These are phyloP conservation scores for Noccaea bulbosa DNA, from an alignment of 345 rosid species.

Conservation along the genomic window DNA sequence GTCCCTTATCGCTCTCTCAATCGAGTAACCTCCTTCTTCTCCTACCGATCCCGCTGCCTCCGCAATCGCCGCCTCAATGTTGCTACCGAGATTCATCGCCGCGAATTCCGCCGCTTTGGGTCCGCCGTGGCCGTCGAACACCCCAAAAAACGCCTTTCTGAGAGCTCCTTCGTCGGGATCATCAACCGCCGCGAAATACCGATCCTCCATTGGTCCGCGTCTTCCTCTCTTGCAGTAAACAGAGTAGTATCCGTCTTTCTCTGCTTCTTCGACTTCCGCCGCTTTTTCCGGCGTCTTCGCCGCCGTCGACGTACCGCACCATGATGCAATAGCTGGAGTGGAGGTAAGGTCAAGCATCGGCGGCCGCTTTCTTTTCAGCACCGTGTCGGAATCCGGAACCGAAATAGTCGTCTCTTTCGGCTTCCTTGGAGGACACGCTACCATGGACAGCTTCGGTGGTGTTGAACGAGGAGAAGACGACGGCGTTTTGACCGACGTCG, in stretches of 20 bases:
- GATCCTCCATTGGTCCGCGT: constrained; percentile 47
- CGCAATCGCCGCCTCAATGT: constrained; percentile 52
- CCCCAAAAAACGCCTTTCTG: constrained; percentile 66
- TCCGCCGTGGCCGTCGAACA: constrained; percentile 95
- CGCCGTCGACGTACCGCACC: constrained; percentile 30
- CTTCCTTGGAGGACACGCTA: constrained; percentile 34
- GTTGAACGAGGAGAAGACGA: constrained; percentile 34
- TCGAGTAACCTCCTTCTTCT: constrained; percentile 37
- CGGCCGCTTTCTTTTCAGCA: constrained; percentile 42
- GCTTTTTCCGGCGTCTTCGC: constrained; percentile 33
- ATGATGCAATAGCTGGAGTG: constrained; percentile 1
- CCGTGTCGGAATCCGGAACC: constrained; percentile 18
- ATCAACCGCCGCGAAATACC: constrained; percentile 39
- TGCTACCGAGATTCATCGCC: constrained; percentile 61
- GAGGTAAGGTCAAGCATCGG: constrained; percentile 39
- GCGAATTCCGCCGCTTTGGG: constrained; percentile 81
- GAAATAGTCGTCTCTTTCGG: constrained; percentile 11
- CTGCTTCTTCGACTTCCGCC: constrained; percentile 32
- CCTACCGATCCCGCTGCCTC: constrained; percentile 33
- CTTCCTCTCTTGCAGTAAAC: constrained; percentile 47
- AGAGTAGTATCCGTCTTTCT: constrained; percentile 41
- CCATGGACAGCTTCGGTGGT: constrained; percentile 25
- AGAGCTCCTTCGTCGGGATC: constrained; percentile 12
- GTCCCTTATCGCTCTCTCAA: constrained; percentile 55
- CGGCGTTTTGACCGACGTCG: constrained; percentile 42